phyloP scores from a whole-genome alignment of 2,329 filamentous ascomycete species.

The Cladobotryum protrusum region DNA sequence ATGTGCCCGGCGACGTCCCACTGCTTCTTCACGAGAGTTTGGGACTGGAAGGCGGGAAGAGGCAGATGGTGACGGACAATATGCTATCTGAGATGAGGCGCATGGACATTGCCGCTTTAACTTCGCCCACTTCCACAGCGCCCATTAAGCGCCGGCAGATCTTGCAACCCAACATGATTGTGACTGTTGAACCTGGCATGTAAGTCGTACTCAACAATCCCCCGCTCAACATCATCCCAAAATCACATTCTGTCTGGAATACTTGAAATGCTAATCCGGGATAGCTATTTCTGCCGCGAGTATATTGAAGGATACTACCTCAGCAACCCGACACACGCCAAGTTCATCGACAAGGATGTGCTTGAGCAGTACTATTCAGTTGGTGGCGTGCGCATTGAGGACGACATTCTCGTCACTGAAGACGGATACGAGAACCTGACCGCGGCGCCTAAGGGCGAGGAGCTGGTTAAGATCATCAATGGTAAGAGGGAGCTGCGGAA shows the following conservation, averaged over 20 bases:
- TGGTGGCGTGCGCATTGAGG: conserved; percentile 88
- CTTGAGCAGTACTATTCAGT: conserved; percentile 68
- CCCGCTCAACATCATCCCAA: not conserved
- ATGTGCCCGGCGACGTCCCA: conserved; percentile 38
- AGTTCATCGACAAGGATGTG: conserved; percentile 59
- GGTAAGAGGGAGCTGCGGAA: conserved; percentile 15
- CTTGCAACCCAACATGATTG: conserved; percentile 58
- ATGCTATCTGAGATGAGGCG: conserved; percentile 25
- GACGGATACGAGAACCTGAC: conserved; percentile 80
- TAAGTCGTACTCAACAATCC: conserved; percentile 27
- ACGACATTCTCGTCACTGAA: conserved; percentile 76
- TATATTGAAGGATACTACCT: conserved; percentile 67
- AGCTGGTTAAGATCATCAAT: conserved; percentile 59
- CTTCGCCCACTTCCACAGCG: conserved; percentile 17
- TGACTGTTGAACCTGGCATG: conserved; percentile 75
- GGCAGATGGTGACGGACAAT: conserved; percentile 34
- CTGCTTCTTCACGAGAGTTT: conserved; percentile 22
- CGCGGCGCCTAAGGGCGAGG: conserved; percentile 67
- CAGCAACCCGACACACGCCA: conserved; percentile 48
- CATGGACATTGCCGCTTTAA: conserved; percentile 16
- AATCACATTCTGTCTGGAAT: not conserved
- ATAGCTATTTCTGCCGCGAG: conserved; percentile 66
- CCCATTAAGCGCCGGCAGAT: conserved; percentile 30
- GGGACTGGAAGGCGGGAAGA: conserved; percentile 32
- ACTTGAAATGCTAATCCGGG: not conserved